These are phyloP conservation scores for Rhododendron ferrugineum DNA, from an alignment of 148 eudicot species.

Conservation along the genomic window DNA sequence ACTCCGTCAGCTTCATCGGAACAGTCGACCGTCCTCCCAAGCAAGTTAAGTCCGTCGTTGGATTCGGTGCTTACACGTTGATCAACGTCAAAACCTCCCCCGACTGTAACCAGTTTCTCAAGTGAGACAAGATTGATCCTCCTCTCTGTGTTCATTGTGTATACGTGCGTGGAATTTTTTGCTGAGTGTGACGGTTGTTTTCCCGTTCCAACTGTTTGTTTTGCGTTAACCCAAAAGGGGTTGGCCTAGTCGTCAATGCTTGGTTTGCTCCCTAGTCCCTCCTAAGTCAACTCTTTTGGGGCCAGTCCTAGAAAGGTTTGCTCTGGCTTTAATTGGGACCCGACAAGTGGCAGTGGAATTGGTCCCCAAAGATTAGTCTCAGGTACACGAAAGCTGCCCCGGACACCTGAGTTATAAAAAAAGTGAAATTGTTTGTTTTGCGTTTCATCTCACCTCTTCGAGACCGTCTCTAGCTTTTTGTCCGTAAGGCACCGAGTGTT, in stretches of 20 bases:
- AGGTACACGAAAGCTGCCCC: no score
- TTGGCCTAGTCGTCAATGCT: no score
- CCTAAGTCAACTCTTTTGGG: no score
- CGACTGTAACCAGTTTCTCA: slow-evolving; percentile 3
- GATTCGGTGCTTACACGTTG: slow-evolving; percentile 22
- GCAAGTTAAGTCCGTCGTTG: background rate
- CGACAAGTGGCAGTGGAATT: no score
- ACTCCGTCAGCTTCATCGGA: slow-evolving; percentile 49
- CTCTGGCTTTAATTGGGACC: no score
- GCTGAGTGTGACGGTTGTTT: background rate
- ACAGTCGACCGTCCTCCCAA: slow-evolving; percentile 20
- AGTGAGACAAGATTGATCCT: slow-evolving; percentile 15
- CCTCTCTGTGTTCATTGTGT: no score
- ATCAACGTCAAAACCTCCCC: slow-evolving; percentile 27
- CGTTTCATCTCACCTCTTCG: background rate
- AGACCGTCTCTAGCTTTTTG: background rate
- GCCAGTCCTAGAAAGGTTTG: no score
- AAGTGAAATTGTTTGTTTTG: background rate
- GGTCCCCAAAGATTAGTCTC: no score
- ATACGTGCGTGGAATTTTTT: background rate
- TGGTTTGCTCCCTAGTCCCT: no score
- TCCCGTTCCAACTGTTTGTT: background rate
- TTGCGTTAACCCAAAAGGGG: background rate
- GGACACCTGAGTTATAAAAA: no score
- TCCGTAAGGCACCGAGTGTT: background rate